Evolutionary conservation across 2,329 filamentous ascomycete genomes (phyloP), one percentile per base, ranked within the genome.

Genomic region (Colletotrichum sp.): DNA sequence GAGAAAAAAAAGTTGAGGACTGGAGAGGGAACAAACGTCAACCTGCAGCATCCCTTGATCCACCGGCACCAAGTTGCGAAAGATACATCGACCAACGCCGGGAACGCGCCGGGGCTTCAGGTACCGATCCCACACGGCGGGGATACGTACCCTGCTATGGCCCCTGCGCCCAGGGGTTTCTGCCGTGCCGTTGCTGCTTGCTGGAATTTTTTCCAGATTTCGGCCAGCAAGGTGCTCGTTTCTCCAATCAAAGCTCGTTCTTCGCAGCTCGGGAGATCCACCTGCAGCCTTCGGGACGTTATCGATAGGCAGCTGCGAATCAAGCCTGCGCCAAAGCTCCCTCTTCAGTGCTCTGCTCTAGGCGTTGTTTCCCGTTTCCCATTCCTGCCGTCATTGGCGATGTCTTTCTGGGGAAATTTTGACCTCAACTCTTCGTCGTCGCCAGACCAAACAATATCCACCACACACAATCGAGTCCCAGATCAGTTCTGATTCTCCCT

Each of bases 261-360:
- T 28, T 73, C n/a, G 36, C 57, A 70, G 68, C 59, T 63, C 36
- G 68, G 57, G 24, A 52, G 36, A 39, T n/a, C 59, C 64, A 76
- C 64, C 64, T 73, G 64, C 59, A 76, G 70, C 44, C 21, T 24
- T 65, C 70, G 73, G 73, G 59, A 76, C 57, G 73, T 64, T 73
- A 68, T 76, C 70, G 73, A 68, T 73, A 68, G 64, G 44, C 44
- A 52, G 44, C 44, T 52, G 44, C 44, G 44, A 52, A 52, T 52
- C 44, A 52, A 52, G 39, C 3, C 39, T 24, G 44, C 44, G 44
- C 44, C 73, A 73, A 63, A 72, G 68, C 68, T 75, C 72, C 62
- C 60, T 26, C 44, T 24, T 44, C 26, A 15, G 24, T 60, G 32
- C 52, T 36, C 28, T 52, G 9, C 39, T 49, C 39, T 49, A n/a